Base-by-base conservation (phyloP, 1,139 yeast genomes). In the Blastobotrys arbuscula region DNA sequence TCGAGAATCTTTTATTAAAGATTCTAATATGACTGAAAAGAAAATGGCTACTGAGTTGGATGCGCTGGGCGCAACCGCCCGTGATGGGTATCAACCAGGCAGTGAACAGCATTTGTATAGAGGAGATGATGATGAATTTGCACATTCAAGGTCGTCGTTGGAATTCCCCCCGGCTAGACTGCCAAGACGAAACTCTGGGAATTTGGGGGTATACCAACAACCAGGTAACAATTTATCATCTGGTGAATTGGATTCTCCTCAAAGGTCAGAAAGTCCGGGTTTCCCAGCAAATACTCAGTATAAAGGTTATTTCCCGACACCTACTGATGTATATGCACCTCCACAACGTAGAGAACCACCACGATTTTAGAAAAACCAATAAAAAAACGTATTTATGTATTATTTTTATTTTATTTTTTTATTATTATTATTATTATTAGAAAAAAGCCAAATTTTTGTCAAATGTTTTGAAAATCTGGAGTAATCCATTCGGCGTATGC, bases 41-140 rank as follows among this genome's bases (percentile, higher is more conserved):
- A 46, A 52, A 40, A 69, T 67, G 40, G 74, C 75, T 31, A 77
- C 86, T 55, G 97, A 89, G 68, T 75, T 90, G 55, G 82, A 84
- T 67, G 97, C 95, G 3, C 75, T 90, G 54, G 96, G 96, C 48
- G 92, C 85, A 30, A 81, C 94, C 16, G 96, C 94, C 2, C 79
- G 88, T 78, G 85, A 64, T 44, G 70, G 69, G 7, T 50, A 53
- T 39, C 47, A 53, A 12, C 55, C 53, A 15, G 50, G 45, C 24
- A 23, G 24, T 30, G 36, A 39, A 39, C 33, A 39, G 40, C 31
- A 40, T 28, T 33, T 36, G 30, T 20, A 40, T 42, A 37, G 39
- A 35, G 39, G 33, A 31, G 42, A 30, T 24, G 26, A 24, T 24
- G 39, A 37, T 26, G 45, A 44, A 20, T 38, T 44, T 21, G 37